A percentile compares a stretch with the other conserved stretches of the same genome.
These are phyloP conservation scores for Agaricus subrufescens DNA, from an alignment of 768 basidiomycete species.

Conservation along the genomic window DNA sequence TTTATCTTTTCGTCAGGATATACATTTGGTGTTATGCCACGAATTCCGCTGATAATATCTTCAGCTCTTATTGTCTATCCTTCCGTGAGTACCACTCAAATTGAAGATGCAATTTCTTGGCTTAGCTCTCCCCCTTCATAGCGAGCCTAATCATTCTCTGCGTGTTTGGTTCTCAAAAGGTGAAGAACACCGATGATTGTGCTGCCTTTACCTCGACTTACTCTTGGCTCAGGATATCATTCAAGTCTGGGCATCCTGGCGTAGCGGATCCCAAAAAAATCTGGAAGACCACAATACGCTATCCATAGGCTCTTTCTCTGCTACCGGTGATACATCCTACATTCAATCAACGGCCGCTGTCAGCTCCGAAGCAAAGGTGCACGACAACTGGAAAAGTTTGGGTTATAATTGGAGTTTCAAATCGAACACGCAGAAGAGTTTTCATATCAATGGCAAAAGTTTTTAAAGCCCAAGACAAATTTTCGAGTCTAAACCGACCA, in stretches of 20 bases:
- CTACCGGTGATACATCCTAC: no score
- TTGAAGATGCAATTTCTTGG: not conserved
- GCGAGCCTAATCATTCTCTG: conserved; percentile 1
- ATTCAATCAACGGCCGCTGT: no score
- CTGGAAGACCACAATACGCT: no score
- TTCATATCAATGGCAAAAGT: no score
- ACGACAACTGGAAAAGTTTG: not conserved
- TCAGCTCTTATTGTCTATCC: not conserved
- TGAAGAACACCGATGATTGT: not conserved
- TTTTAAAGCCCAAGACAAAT: no score
- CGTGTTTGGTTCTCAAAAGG: conserved; percentile 3
- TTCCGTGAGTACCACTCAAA: not conserved
- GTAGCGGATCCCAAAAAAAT: not conserved
- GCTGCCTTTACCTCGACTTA: not conserved
- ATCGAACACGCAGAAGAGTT: not conserved
- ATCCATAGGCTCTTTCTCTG: not conserved
- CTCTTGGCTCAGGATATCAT: conserved; percentile 3
- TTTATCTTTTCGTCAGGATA: not conserved
- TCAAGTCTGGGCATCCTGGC: conserved; percentile 4
- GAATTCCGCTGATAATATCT: not conserved
- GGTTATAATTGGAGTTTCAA: conserved; percentile 7
- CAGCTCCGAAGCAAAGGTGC: not conserved
- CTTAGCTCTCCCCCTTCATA: not conserved
- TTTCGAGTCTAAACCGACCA: no score
- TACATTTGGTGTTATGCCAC: conserved; percentile 3